Conservation (phyloP, 1,284 basidiomycete genomes). For the Porodaedalea pini region DNA sequence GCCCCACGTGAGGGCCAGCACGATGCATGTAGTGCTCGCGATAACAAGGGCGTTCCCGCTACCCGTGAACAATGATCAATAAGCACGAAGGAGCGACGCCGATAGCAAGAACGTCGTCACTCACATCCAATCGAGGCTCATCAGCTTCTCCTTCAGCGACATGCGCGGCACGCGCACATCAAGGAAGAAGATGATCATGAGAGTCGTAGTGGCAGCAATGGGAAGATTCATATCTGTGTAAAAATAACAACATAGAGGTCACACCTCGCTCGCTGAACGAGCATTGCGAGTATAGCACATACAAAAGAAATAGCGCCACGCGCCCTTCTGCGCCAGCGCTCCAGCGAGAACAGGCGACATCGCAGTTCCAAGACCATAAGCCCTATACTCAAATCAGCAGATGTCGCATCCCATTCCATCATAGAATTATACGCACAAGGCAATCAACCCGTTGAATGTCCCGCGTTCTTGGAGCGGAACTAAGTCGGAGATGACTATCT, state of each 20-base stretch:
- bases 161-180: constrained; percentile 29
- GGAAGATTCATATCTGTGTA: constrained; percentile 31
- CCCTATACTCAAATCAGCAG: constrained; percentile 3
- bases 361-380: constrained; percentile 29
- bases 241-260: too few species aligned
- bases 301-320: constrained; percentile 33
- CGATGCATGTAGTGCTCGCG: constrained; percentile 21
- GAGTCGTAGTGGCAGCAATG: constrained; percentile 26
- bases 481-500: constrained; percentile 34
- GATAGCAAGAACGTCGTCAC: constrained; percentile 12
- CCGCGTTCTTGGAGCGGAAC: constrained; percentile 41
- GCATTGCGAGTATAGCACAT: constrained; percentile 10
- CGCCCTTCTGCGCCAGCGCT: constrained; percentile 27
- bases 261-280: too few species aligned
- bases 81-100: background rate
- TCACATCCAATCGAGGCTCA: constrained; percentile 27
- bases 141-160: constrained; percentile 25
- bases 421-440: constrained; percentile 23
- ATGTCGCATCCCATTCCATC: constrained; percentile 16
- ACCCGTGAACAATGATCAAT: background rate
- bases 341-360: constrained; percentile 34
- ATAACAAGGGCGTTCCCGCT: constrained; percentile 24
- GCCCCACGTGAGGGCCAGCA: constrained; percentile 26
- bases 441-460: constrained; percentile 33
- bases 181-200: constrained; percentile 30